Evolutionary conservation across 2,329 filamentous ascomycete species (phyloP).

Genomic region (Immersiporthe knoxdaviesiana): DNA sequence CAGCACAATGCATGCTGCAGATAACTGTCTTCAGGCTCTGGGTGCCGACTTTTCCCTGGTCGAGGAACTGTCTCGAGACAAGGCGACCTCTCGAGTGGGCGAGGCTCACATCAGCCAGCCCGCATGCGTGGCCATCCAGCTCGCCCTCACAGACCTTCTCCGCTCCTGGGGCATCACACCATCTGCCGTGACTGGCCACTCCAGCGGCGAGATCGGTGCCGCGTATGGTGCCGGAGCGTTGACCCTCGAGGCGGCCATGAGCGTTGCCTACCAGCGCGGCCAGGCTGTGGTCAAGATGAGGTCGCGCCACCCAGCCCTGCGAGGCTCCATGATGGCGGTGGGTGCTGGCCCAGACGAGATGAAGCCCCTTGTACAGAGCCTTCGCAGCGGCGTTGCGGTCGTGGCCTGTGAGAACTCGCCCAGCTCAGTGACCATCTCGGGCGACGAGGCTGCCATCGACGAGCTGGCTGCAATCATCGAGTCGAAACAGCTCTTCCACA

Average conservation of each 20-base stretch:
- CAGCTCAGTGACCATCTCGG: constrained; percentile 40
- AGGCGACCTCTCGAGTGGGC: constrained; percentile 41
- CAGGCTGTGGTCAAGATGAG: constrained; percentile 12
- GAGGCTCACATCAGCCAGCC: constrained; percentile 47
- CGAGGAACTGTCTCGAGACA: constrained; percentile 42
- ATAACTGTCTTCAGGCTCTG: constrained; percentile 32
- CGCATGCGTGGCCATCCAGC: constrained; percentile 19
- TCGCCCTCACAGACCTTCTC: constrained; percentile 22
- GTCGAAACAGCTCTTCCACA: constrained; percentile 35
- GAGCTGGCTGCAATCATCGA: constrained; percentile 3
- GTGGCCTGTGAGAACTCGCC: constrained; percentile 32
- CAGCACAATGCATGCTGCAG: constrained; percentile 16
- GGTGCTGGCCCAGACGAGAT: constrained; percentile 18
- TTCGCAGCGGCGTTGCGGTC: constrained; percentile 2
- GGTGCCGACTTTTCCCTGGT: constrained; percentile 43
- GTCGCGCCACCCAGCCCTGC: constrained; percentile 1
- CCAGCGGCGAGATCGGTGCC: constrained; percentile 22
- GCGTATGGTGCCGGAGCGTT: constrained; percentile 32
- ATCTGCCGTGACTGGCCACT: constrained; percentile 24
- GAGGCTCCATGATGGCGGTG: constrained; percentile 24
- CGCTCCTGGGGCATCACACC: constrained; percentile 17
- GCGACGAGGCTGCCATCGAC: constrained; percentile 32
- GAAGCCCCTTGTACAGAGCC: background rate
- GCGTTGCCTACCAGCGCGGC: constrained; percentile 32
- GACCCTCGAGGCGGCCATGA: constrained; percentile 29